phyloP scores from a whole-genome alignment of 2,329 filamentous ascomycete species.

The Fusarium tjaetaba region DNA sequence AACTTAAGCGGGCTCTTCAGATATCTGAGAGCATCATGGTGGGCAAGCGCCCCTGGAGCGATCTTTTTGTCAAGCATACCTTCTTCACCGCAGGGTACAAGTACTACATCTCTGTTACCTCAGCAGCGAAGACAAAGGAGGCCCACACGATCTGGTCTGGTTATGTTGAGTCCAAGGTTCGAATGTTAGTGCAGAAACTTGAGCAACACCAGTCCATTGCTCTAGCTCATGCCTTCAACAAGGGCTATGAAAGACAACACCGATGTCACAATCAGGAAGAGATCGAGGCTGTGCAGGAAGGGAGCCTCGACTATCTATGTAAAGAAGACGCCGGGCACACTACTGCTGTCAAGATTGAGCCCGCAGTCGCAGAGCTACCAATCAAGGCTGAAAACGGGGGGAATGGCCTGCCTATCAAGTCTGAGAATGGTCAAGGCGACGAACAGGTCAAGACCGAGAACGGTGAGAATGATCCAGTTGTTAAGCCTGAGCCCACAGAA shows the following conservation, averaged over 20 bases:
- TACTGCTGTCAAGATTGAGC: slow-evolving; percentile 17
- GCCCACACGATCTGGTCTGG: slow-evolving; percentile 89
- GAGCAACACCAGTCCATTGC: slow-evolving; percentile 84
- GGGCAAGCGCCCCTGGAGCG: slow-evolving; percentile 83
- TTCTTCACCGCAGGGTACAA: slow-evolving; percentile 96
- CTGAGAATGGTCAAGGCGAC: slow-evolving; percentile 48
- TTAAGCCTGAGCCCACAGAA: slow-evolving; percentile 40
- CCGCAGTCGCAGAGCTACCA: slow-evolving; percentile 44
- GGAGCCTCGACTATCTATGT: slow-evolving; percentile 59
- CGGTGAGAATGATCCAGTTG: slow-evolving; percentile 42
- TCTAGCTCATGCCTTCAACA: slow-evolving; percentile 90
- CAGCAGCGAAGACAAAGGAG: slow-evolving; percentile 84
- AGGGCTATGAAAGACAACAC: slow-evolving; percentile 88
- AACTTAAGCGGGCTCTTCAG: slow-evolving; percentile 80
- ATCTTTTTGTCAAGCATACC: slow-evolving; percentile 87
- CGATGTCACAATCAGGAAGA: slow-evolving; percentile 67
- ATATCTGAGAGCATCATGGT: slow-evolving; percentile 83
- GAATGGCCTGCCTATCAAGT: slow-evolving; percentile 51
- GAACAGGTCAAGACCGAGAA: slow-evolving; percentile 49
- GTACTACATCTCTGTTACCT: slow-evolving; percentile 91
- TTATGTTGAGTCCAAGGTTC: slow-evolving; percentile 91
- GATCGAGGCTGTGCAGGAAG: slow-evolving; percentile 64
- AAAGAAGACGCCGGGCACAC: slow-evolving; percentile 55
- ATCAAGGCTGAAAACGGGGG: slow-evolving; percentile 57
- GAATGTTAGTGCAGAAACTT: slow-evolving; percentile 83